A percentile compares a stretch with the other conserved stretches of the same genome.
Evolutionary conservation across 345 rosid genomes (phyloP).

Genomic region (Turritis glabra): DNA sequence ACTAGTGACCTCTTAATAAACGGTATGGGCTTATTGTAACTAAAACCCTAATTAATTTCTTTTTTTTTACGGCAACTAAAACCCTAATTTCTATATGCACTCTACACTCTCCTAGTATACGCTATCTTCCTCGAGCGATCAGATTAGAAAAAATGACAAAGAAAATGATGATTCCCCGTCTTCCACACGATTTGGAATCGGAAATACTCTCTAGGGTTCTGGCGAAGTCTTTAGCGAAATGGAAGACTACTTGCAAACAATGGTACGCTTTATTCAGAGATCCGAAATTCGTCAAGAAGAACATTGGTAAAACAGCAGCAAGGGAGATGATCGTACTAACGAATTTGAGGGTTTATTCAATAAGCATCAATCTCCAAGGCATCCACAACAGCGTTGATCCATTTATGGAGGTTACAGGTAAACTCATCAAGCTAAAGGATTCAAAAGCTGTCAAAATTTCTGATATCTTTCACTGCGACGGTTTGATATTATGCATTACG

Average conservation of each 20-base stretch:
- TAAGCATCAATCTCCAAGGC: neutral
- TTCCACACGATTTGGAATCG: neutral
- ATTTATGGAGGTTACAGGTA: neutral
- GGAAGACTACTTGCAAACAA: neutral
- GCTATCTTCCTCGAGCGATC: no score
- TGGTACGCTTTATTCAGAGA: conserved; percentile 14
- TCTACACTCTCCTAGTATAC: no score
- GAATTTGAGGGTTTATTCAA: neutral
- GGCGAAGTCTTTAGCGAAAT: neutral
- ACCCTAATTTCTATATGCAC: no score
- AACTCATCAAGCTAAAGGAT: neutral
- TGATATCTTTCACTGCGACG: neutral
- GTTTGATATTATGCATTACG: neutral
- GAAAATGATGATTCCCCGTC: neutral
- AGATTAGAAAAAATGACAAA: neutral
- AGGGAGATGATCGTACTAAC: neutral
- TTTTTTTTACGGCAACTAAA: no score
- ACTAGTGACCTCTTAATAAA: no score
- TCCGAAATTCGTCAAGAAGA: neutral
- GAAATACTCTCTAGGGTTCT: conserved; percentile 7
- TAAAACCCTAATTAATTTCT: no score
- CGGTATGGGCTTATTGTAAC: no score
- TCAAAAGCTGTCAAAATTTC: no score
- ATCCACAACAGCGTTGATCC: neutral
- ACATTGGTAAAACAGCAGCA: neutral